Conservation (phyloP, 495 filamentous ascomycete species). For the Trichodelitschia bisporula region DNA sequence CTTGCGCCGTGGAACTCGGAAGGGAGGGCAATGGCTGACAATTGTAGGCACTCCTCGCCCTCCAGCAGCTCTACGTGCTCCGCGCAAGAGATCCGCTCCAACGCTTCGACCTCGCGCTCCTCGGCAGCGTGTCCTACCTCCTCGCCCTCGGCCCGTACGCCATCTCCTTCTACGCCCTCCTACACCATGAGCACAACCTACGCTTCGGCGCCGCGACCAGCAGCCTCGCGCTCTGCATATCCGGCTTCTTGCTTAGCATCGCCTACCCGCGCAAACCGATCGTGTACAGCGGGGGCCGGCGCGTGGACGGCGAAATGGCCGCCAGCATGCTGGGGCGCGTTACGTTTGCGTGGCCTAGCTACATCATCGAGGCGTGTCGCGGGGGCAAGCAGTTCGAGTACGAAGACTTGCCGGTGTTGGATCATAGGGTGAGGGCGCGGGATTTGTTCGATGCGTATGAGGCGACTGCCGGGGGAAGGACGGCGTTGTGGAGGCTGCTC, state of each 20-base stretch:
- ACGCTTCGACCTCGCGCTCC: no score
- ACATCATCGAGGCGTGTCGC: neutral
- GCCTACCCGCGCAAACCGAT: neutral
- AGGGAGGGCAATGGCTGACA: no score
- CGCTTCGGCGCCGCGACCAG: no score
- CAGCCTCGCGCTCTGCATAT: no score
- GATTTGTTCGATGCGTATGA: conserved; percentile 1
- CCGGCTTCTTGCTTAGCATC: neutral
- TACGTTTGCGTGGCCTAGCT: neutral
- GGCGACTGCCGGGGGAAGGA: neutral
- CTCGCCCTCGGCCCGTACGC: no score
- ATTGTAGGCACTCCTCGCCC: no score
- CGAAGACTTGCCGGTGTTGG: conserved; percentile 1
- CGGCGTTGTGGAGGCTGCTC: neutral
- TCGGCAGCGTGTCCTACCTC: no score
- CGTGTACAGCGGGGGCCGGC: neutral
- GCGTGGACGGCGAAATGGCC: neutral
- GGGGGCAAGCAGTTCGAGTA: neutral
- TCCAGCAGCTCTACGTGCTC: no score
- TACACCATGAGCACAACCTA: no score
- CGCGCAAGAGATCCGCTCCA: no score
- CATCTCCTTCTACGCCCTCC: no score
- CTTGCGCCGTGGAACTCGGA: no score
- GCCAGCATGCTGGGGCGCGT: neutral
- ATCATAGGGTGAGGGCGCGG: neutral